Evolutionary conservation across 768 basidiomycete genomes (phyloP).

Genomic region (Austroboletus eburneus): DNA sequence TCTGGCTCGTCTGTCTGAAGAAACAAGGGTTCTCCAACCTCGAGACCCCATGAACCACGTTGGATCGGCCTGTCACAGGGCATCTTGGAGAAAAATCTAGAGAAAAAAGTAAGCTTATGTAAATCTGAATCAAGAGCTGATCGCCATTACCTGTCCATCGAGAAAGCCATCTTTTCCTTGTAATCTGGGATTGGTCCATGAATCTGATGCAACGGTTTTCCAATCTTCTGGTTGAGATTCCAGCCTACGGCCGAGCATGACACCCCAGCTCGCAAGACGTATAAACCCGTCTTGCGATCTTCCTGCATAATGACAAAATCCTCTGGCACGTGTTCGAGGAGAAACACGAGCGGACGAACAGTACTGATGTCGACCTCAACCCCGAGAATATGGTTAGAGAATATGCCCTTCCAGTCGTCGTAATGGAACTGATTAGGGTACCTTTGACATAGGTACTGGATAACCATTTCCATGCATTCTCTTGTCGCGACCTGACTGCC

Average conservation of each 20-base stretch:
- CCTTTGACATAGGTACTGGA: slow-evolving; percentile 53
- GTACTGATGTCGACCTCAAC: slow-evolving; percentile 25
- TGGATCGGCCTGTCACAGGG: slow-evolving; percentile 47
- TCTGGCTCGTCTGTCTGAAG: slow-evolving; percentile 38
- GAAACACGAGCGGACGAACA: slow-evolving; percentile 37
- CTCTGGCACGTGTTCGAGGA: slow-evolving; percentile 51
- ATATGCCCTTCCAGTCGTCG: slow-evolving; percentile 31
- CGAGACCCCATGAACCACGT: slow-evolving; percentile 48
- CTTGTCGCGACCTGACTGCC: slow-evolving; percentile 46
- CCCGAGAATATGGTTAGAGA: slow-evolving; percentile 42
- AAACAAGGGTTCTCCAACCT: slow-evolving; percentile 47
- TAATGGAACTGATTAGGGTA: slow-evolving; percentile 51
- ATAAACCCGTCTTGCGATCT: slow-evolving; percentile 41
- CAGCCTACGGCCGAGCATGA: slow-evolving; percentile 47
- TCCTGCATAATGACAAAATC: slow-evolving; percentile 44
- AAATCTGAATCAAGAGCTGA: not conserved
- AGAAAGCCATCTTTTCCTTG: slow-evolving; percentile 44
- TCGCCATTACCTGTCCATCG: slow-evolving; percentile 42
- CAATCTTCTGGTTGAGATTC: slow-evolving; percentile 46
- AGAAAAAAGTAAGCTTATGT: not conserved
- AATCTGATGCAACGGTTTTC: slow-evolving; percentile 42
- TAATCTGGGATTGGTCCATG: slow-evolving; percentile 48
- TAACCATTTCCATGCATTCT: slow-evolving; percentile 53
- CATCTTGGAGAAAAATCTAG: slow-evolving; percentile 47
- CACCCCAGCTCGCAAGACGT: slow-evolving; percentile 43